phyloP scores from a whole-genome alignment of 2,329 filamentous ascomycete species.

The Furcasterigmium furcatum region DNA sequence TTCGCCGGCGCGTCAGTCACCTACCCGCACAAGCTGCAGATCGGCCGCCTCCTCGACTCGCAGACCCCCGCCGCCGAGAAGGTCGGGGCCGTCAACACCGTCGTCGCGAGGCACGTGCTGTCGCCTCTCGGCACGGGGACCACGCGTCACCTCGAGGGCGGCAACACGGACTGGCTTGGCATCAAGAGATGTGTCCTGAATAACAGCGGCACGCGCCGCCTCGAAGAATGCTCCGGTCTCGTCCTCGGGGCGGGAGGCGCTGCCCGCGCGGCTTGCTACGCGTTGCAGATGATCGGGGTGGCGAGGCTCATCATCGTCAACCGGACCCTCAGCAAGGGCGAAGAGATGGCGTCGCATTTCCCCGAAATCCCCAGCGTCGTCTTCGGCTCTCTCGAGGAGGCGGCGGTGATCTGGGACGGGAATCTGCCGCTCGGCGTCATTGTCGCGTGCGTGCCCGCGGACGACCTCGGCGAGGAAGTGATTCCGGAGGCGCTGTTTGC shows the following conservation, averaged over 20 bases:
- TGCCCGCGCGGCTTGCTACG: slow-evolving; percentile 3
- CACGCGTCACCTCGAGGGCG: neutral
- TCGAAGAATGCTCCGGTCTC: neutral
- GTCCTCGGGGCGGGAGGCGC: slow-evolving; percentile 2
- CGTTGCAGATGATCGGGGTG: neutral
- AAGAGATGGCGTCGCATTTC: neutral
- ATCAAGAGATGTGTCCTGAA: slow-evolving; percentile 3
- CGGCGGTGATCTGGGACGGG: too few species aligned
- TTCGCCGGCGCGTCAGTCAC: slow-evolving; percentile 3
- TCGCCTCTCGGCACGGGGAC: neutral
- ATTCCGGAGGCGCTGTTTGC: neutral
- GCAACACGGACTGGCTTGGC: slow-evolving; percentile 2
- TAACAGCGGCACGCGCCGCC: neutral
- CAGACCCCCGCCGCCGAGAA: neutral
- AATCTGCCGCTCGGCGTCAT: neutral
- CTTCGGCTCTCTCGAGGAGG: neutral
- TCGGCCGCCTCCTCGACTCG: neutral
- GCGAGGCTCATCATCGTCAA: slow-evolving; percentile 1
- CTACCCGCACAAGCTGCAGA: neutral
- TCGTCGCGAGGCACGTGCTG: neutral
- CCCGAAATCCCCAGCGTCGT: neutral
- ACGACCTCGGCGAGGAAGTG: neutral
- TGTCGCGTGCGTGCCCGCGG: slow-evolving; percentile 1
- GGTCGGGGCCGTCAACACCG: slow-evolving; percentile 1
- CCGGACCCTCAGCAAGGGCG: neutral